These are phyloP conservation scores for Mycena vitilis DNA, from an alignment of 768 basidiomycete species.

Conservation along the genomic window DNA sequence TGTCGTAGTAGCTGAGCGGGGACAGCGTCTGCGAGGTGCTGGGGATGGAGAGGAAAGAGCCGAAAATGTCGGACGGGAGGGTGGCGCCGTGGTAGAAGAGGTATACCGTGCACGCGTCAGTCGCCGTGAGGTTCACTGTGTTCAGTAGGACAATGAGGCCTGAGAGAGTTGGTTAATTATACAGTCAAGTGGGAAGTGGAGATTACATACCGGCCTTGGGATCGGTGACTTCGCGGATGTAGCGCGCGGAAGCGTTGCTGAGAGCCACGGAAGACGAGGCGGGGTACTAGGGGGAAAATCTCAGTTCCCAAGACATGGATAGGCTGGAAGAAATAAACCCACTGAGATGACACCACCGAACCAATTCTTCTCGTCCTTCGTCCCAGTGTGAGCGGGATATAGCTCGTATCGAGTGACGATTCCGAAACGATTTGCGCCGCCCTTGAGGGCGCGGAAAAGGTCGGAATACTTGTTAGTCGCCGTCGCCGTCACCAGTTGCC, in stretches of 20 bases:
- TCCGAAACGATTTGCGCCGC: slow-evolving; percentile 57
- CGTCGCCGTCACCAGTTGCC: slow-evolving; percentile 53
- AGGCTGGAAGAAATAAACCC: slow-evolving; percentile 18
- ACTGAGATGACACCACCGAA: slow-evolving; percentile 54
- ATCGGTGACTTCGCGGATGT: slow-evolving; percentile 49
- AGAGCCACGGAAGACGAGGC: slow-evolving; percentile 50
- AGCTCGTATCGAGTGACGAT: slow-evolving; percentile 58
- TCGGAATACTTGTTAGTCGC: slow-evolving; percentile 53
- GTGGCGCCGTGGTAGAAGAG: slow-evolving; percentile 52
- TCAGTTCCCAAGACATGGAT: neutral
- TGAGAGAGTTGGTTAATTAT: slow-evolving; percentile 20
- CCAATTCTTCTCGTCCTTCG: slow-evolving; percentile 49
- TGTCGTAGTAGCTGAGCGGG: slow-evolving; percentile 50
- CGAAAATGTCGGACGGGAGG: slow-evolving; percentile 47
- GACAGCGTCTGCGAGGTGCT: slow-evolving; percentile 39
- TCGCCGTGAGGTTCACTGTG: slow-evolving; percentile 38
- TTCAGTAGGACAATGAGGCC: slow-evolving; percentile 39
- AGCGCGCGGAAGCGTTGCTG: slow-evolving; percentile 48
- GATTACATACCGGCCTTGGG: slow-evolving; percentile 54
- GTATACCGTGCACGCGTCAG: slow-evolving; percentile 40
- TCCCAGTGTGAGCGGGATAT: slow-evolving; percentile 51
- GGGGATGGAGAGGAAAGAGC: slow-evolving; percentile 52
- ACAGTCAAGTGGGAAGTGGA: too few relatives aligned
- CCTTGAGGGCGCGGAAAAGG: slow-evolving; percentile 57
- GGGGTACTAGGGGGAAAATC: slow-evolving; percentile 10